Evolutionary conservation across 352 stramenopile species (phyloP), one percentile per base, ranked within the genome.

Genomic region (Pythium monospermum): DNA sequence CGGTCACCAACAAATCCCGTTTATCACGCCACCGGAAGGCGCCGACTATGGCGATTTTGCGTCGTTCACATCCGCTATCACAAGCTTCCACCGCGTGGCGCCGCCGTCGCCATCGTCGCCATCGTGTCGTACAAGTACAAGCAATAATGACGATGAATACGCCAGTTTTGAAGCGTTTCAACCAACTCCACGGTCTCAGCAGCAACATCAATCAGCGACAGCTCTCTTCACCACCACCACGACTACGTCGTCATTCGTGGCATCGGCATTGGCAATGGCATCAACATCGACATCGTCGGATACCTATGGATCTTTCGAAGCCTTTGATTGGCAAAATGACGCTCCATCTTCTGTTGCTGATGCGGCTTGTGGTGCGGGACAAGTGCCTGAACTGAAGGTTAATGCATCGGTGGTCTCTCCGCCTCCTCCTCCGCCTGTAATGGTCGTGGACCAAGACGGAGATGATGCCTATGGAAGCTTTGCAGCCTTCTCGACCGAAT

Each of bases 401-500:
- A n/a, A n/a, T n/a, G n/a, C n/a, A n/a, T n/a, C n/a, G n/a, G n/a
- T n/a, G n/a, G n/a, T n/a, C 16, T 18, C 15, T 1, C 26, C 27
- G 6, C 7, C 36, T n/a, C 38, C 19, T 27, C 16, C 6, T 13
- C 19, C 13, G 11, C 30, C 13, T 2, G 1, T 26, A 28, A 19
- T 15, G 6, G n/a, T 30, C 41, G 21, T 41, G n/a, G 11, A 5
- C 8, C n/a, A 35, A 11, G 31, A 54, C 12, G 6, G 19, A 12
- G 52, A 22, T 13, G 39, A 56, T 6, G 69, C 82, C 26, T 85
- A 87, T 27, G 69, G 71, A 16, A 75, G 49, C 37, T 85, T 87
- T 25, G 57, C 55, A 19, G 57, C 60, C 7, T 57, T 83, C 39
- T 32, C 41, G 2, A 19, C 23, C 23, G 25, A 12, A 7, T 28